These are phyloP conservation scores for Beauveria scarabaeidicola DNA, from an alignment of 2,329 filamentous ascomycete species.

Conservation along the genomic window DNA sequence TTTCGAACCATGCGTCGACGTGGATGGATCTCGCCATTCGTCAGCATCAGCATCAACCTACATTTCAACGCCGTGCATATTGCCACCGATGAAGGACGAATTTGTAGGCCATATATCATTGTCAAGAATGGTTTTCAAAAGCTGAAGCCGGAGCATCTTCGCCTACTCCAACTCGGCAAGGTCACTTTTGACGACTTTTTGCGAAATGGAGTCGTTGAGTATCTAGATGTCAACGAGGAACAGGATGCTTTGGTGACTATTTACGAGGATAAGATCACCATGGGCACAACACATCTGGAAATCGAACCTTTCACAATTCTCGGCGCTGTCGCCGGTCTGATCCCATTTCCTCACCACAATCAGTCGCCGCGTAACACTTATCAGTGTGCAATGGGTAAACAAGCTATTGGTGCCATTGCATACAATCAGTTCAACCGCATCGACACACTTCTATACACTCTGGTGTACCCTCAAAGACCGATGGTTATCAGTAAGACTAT, in stretches of 20 bases:
- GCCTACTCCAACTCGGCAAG: constrained; percentile 71
- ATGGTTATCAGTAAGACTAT: constrained; percentile 98
- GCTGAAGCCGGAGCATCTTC: constrained; percentile 69
- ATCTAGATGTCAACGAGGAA: constrained; percentile 96
- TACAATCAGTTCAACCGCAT: constrained; percentile 98
- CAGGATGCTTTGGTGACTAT: constrained; percentile 92
- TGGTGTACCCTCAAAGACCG: constrained; percentile 95
- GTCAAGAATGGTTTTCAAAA: constrained; percentile 81
- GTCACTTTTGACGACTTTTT: constrained; percentile 93
- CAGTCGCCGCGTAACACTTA: constrained; percentile 98
- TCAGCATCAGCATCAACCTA: constrained; percentile 92
- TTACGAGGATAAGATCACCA: constrained; percentile 75
- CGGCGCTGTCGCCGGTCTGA: constrained; percentile 89
- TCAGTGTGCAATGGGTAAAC: constrained; percentile 99
- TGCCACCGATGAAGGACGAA: constrained; percentile 92
- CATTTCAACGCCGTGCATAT: constrained; percentile 90
- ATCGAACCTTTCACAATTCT: constrained; percentile 97
- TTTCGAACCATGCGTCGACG: constrained; percentile 83
- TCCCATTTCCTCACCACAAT: constrained; percentile 97
- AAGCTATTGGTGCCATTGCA: constrained; percentile 96
- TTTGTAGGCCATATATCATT: constrained; percentile 91
- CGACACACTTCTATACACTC: constrained; percentile 89
- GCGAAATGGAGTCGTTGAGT: constrained; percentile 83
- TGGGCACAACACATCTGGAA: constrained; percentile 84
- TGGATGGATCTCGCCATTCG: constrained; percentile 89